Conservation (phyloP, 1,139 yeast genomes). For the Diutina ranongensis region DNA sequence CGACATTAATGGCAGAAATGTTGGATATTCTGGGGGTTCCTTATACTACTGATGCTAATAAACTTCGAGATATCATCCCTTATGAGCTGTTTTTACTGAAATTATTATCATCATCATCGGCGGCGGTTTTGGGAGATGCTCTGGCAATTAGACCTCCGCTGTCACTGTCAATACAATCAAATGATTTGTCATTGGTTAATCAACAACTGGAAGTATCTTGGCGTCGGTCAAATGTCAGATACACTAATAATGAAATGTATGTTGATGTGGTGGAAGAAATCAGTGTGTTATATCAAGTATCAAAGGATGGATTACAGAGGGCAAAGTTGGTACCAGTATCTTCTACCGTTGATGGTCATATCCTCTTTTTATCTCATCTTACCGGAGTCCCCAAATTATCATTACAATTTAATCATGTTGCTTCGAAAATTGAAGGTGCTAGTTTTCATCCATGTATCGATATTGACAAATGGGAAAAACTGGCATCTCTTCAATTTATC, state of each 20-base stretch:
- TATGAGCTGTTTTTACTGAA: slow-evolving; percentile 30
- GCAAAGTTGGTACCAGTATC: slow-evolving; percentile 29
- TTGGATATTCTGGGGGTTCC: slow-evolving; percentile 64
- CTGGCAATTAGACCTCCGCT: not conserved
- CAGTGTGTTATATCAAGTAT: slow-evolving; percentile 30
- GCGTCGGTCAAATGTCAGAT: slow-evolving; percentile 56
- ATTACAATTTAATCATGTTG: slow-evolving; percentile 36
- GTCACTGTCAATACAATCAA: not conserved
- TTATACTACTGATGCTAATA: slow-evolving; percentile 59
- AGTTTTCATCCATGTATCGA: slow-evolving; percentile 51
- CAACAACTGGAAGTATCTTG: slow-evolving; percentile 41
- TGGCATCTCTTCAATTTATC: slow-evolving; percentile 41
- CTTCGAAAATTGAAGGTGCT: slow-evolving; percentile 35
- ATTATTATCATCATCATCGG: slow-evolving; percentile 10
- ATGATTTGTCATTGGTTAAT: not conserved
- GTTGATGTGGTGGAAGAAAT: slow-evolving; percentile 64
- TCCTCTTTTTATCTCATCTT: slow-evolving; percentile 54
- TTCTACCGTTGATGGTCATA: slow-evolving; percentile 54
- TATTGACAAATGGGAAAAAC: slow-evolving; percentile 35
- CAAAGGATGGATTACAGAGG: not conserved
- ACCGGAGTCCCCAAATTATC: slow-evolving; percentile 69
- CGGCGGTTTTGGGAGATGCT: not conserved
- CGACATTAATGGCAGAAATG: slow-evolving; percentile 51
- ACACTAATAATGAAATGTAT: slow-evolving; percentile 70
- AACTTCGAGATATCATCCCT: slow-evolving; percentile 63